phyloP scores from a whole-genome alignment of 805 yeast species.

The Wickerhamiella bombiphila region DNA sequence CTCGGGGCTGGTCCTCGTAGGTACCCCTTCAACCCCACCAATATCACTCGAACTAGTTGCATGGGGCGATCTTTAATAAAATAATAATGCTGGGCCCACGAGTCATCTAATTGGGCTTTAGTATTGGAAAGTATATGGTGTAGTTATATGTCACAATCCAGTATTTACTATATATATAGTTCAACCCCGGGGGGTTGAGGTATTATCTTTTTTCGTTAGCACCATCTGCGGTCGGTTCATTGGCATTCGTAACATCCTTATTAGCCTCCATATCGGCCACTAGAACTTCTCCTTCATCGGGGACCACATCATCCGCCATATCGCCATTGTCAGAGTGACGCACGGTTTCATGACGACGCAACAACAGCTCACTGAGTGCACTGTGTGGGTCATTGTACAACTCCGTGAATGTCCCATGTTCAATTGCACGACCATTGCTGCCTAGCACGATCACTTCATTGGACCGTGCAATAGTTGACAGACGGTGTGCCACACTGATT shows the following conservation, averaged over 20 bases:
- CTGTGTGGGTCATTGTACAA: slow-evolving; percentile 34
- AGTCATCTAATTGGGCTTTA: too few relatives aligned
- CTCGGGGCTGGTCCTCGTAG: too few relatives aligned
- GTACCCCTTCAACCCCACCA: too few relatives aligned
- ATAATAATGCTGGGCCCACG: too few relatives aligned
- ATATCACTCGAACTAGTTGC: too few relatives aligned
- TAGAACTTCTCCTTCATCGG: slow-evolving; percentile 7
- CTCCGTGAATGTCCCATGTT: slow-evolving; percentile 45
- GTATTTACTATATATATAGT: too few relatives aligned
- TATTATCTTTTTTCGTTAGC: too few relatives aligned
- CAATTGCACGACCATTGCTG: slow-evolving; percentile 58
- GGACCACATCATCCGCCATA: slow-evolving; percentile 1
- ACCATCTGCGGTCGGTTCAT: too few relatives aligned
- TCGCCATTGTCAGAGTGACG: slow-evolving; percentile 2
- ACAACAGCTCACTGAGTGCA: slow-evolving; percentile 31
- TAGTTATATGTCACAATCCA: too few relatives aligned
- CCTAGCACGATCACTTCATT: slow-evolving; percentile 69
- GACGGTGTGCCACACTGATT: slow-evolving; percentile 81
- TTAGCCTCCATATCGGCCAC: slow-evolving; percentile 8
- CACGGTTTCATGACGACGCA: slow-evolving; percentile 13
- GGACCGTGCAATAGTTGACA: slow-evolving; percentile 74
- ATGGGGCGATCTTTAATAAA: too few relatives aligned
- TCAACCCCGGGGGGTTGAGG: too few relatives aligned
- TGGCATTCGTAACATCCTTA: slow-evolving; percentile 1
- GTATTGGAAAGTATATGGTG: too few relatives aligned